These are phyloP conservation scores for Basipetospora chlamydospora DNA, from an alignment of 2,329 filamentous ascomycete species.

Conservation along the genomic window DNA sequence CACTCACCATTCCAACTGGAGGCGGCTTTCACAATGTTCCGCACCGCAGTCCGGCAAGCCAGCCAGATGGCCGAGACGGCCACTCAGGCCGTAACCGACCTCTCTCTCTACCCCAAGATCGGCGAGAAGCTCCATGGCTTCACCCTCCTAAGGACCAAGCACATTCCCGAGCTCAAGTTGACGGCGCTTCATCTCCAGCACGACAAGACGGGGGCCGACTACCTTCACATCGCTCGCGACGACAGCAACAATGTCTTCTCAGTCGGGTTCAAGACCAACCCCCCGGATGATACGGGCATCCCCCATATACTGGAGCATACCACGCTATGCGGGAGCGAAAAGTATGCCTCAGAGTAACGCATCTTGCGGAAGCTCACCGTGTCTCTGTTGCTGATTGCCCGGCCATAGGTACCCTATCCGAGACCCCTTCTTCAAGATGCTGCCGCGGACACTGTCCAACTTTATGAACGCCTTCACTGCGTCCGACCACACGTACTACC, in stretches of 20 bases:
- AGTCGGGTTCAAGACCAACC: slow-evolving; percentile 98
- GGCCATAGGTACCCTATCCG: slow-evolving; percentile 71
- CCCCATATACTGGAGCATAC: slow-evolving; percentile 97
- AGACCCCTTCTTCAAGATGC: slow-evolving; percentile 99
- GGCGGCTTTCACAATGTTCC: not conserved
- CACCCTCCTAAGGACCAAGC: slow-evolving; percentile 74
- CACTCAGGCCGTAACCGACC: slow-evolving; percentile 1
- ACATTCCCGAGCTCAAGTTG: slow-evolving; percentile 85
- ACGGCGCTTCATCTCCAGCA: slow-evolving; percentile 84
- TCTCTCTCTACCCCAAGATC: slow-evolving; percentile 38
- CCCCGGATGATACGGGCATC: slow-evolving; percentile 87
- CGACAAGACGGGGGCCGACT: slow-evolving; percentile 90
- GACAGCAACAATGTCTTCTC: slow-evolving; percentile 99
- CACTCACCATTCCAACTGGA: too few species aligned
- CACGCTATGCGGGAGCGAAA: slow-evolving; percentile 86
- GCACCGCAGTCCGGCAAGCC: slow-evolving; percentile 5
- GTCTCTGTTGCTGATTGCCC: too few species aligned
- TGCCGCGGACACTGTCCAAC: slow-evolving; percentile 93
- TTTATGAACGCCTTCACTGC: slow-evolving; percentile 99
- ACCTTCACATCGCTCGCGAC: slow-evolving; percentile 85
- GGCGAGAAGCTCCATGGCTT: slow-evolving; percentile 89
- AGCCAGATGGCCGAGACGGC: slow-evolving; percentile 4
- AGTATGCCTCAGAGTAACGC: slow-evolving; percentile 34
- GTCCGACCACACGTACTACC: slow-evolving; percentile 91
- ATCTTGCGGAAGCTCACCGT: too few species aligned